Evolutionary conservation across 495 filamentous ascomycete species (phyloP).

Genomic region (Neurospora sp.): DNA sequence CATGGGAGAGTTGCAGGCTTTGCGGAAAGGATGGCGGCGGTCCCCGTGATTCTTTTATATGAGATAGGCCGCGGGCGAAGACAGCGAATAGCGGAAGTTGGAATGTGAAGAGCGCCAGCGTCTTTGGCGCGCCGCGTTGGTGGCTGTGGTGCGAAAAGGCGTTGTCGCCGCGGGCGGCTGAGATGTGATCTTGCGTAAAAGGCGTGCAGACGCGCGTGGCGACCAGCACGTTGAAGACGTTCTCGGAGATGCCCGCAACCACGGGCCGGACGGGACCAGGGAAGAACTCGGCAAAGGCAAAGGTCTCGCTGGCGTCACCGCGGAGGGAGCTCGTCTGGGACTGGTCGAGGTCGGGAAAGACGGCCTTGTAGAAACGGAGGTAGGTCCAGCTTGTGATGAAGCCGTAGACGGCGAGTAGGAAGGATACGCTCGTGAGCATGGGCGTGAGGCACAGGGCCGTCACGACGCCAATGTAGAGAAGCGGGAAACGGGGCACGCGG

Average conservation of each 20-base stretch:
- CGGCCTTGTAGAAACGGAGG: slow-evolving; percentile 82
- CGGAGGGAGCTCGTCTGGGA: slow-evolving; percentile 55
- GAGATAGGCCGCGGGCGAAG: no score
- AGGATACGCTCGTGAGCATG: slow-evolving; percentile 74
- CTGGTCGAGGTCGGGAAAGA: slow-evolving; percentile 50
- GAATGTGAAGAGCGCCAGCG: no score
- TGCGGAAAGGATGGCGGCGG: background rate
- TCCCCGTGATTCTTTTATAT: no score
- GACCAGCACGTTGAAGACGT: slow-evolving; percentile 66
- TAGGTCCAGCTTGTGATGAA: slow-evolving; percentile 91
- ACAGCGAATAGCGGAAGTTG: no score
- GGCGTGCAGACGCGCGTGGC: slow-evolving; percentile 68
- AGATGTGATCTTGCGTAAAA: slow-evolving; percentile 77
- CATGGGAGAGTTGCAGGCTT: background rate
- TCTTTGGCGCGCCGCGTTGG: slow-evolving; percentile 46
- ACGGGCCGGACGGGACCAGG: slow-evolving; percentile 76
- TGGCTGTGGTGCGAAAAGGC: slow-evolving; percentile 11
- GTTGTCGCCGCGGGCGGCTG: slow-evolving; percentile 49
- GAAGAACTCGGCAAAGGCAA: slow-evolving; percentile 91
- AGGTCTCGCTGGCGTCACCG: slow-evolving; percentile 92
- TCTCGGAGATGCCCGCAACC: slow-evolving; percentile 60
- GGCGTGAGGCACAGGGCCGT: slow-evolving; percentile 68
- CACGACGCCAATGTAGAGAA: slow-evolving; percentile 70
- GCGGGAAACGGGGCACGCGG: slow-evolving; percentile 83
- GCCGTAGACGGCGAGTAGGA: slow-evolving; percentile 70